Percentiles rank a stretch among this genome's conserved stretches.
phyloP scores from a whole-genome alignment of 148 eudicot species.

The Vaccinium myrtillus region DNA sequence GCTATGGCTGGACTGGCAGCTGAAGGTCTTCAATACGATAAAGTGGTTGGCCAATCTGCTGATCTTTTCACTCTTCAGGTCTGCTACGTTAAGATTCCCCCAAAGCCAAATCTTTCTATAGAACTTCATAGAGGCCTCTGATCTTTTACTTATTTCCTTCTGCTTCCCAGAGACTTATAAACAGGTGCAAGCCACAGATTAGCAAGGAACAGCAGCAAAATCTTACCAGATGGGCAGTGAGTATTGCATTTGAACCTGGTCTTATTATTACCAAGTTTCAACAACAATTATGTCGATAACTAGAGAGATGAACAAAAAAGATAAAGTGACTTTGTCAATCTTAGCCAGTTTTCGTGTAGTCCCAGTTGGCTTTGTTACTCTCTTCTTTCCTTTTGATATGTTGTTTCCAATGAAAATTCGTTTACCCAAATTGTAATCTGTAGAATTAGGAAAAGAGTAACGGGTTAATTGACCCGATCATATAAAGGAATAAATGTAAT shows the following conservation, averaged over 20 bases:
- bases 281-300: background rate
- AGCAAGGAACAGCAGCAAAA: conserved; percentile 88
- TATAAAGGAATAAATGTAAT: background rate
- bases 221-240: conserved; percentile 99
- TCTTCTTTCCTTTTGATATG: background rate
- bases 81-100: background rate
- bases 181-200: conserved; percentile 75
- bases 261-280: background rate
- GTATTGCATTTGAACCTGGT: conserved; percentile 20
- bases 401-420: too few relatives aligned
- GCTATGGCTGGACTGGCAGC: conserved; percentile 99
- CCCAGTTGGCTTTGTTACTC: background rate
- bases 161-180: conserved; percentile 72
- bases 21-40: conserved; percentile 86
- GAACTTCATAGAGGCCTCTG: background rate
- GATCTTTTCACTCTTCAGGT: conserved; percentile 98
- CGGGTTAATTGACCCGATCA: background rate
- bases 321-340: background rate
- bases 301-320: background rate
- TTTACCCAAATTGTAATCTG: background rate
- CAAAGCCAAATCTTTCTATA: conserved; percentile 12
- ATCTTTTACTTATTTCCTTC: background rate
- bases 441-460: background rate
- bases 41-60: conserved; percentile 96
- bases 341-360: background rate